Evolutionary conservation across 192 early-diverging fungal genomes (phyloP).

Genomic region (Martensiomyces pterosporus): DNA sequence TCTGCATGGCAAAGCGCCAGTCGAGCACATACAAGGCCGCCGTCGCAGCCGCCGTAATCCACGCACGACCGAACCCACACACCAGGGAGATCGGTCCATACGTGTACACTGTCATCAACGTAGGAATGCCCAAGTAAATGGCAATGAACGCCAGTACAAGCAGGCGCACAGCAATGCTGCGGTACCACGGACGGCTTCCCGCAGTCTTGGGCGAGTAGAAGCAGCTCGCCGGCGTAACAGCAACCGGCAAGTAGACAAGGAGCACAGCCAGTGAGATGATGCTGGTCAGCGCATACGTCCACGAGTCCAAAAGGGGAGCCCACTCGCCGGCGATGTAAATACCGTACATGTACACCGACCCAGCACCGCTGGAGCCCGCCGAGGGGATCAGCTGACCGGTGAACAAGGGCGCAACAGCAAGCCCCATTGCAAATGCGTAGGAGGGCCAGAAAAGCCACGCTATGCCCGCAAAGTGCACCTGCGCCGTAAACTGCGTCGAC

Average conservation of each 20-base stretch:
- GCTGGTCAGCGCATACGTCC: slow-evolving; percentile 37
- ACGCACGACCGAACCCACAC: slow-evolving; percentile 31
- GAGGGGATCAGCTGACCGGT: slow-evolving; percentile 65
- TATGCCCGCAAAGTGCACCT: slow-evolving; percentile 33
- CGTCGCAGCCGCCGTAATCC: slow-evolving; percentile 27
- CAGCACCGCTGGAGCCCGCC: slow-evolving; percentile 31
- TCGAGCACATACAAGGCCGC: slow-evolving; percentile 35
- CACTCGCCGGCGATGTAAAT: slow-evolving; percentile 48
- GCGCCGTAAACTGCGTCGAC: slow-evolving; percentile 45
- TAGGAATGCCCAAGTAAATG: slow-evolving; percentile 23
- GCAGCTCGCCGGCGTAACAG: slow-evolving; percentile 21
- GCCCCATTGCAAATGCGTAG: slow-evolving; percentile 45
- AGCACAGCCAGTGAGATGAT: slow-evolving; percentile 30
- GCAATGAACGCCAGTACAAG: slow-evolving; percentile 17
- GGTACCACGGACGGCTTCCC: slow-evolving; percentile 19
- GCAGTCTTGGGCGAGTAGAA: slow-evolving; percentile 22
- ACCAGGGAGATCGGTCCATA: slow-evolving; percentile 34
- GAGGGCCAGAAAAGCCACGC: slow-evolving; percentile 54
- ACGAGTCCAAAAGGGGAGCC: slow-evolving; percentile 45
- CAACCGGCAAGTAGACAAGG: slow-evolving; percentile 40
- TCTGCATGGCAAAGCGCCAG: slow-evolving; percentile 29
- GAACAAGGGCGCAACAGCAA: slow-evolving; percentile 64
- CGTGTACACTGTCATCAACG: slow-evolving; percentile 31
- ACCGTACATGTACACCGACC: slow-evolving; percentile 56
- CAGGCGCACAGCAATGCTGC: slow-evolving; percentile 10